These are phyloP conservation scores for Croton laevigatus DNA, from an alignment of 441 rosid genomes.

Conservation along the genomic window DNA sequence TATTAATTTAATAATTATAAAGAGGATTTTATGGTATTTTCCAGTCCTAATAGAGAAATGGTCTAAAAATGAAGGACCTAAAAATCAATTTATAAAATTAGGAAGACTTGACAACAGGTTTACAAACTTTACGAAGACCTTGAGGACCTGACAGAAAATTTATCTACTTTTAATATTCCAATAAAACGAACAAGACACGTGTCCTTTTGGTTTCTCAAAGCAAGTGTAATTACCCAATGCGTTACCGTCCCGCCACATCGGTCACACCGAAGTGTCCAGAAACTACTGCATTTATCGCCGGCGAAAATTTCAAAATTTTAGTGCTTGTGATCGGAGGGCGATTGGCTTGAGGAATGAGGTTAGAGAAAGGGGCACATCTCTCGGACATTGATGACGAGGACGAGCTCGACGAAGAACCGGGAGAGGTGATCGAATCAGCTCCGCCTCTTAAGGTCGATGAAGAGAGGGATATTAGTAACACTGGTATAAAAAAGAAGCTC, in stretches of 20 bases:
- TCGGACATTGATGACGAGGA: conserved; percentile 33
- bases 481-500: conserved; percentile 53
- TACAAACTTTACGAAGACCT: too few species aligned
- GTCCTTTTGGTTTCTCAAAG: too few species aligned
- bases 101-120: too few species aligned
- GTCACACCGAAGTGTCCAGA: not conserved
- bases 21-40: too few species aligned
- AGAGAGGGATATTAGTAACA: conserved; percentile 39
- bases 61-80: too few species aligned
- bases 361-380: conserved; percentile 22
- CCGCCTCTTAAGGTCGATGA: conserved; percentile 58
- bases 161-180: too few species aligned
- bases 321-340: conserved; percentile 1
- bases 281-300: not conserved
- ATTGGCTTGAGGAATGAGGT: conserved; percentile 20
- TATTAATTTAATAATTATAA: too few species aligned
- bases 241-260: not conserved
- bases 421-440: conserved; percentile 63
- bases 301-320: not conserved
- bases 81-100: too few species aligned
- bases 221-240: too few species aligned
- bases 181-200: not conserved
- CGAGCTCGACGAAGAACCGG: conserved; percentile 58
- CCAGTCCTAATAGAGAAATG: too few species aligned
- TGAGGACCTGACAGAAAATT: too few species aligned